Conservation (phyloP, 495 filamentous ascomycete genomes). For the Penicillium fimorum region DNA sequence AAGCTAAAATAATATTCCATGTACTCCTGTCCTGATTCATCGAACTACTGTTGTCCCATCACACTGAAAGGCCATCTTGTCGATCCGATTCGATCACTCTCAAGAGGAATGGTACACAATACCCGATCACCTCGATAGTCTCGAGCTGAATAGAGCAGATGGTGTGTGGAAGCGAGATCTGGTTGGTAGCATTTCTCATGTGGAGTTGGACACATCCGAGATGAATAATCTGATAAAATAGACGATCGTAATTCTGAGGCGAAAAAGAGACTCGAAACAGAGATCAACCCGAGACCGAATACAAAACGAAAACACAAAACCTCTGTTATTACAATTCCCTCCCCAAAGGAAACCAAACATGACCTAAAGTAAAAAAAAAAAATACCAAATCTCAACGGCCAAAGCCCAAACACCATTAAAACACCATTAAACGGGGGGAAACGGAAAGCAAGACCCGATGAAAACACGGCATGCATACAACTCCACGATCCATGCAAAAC, state of each 20-base stretch:
- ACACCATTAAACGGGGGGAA: not conserved
- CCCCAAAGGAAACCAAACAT: not conserved
- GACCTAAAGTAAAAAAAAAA: not conserved
- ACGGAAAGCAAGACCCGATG: not conserved
- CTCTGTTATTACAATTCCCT: not conserved
- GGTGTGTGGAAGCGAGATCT: not conserved
- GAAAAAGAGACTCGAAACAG: not conserved
- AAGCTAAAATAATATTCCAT: not conserved
- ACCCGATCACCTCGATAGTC: not conserved
- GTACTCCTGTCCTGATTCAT: not conserved
- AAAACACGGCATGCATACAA: slow-evolving; percentile 1
- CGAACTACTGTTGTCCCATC: not conserved
- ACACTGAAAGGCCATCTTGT: not conserved
- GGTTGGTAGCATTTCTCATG: not conserved
- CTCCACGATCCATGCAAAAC: slow-evolving; percentile 15
- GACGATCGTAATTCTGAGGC: not conserved
- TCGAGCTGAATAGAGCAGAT: not conserved
- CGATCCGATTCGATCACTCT: slow-evolving; percentile 2
- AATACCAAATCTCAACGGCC: not conserved
- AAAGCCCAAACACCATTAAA: not conserved
- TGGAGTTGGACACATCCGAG: not conserved
- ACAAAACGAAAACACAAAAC: not conserved
- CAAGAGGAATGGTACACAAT: not conserved
- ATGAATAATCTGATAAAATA: not conserved
- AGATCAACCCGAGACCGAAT: not conserved